Evolutionary conservation across 179 eudicot genomes (phyloP), one percentile per base, ranked within the genome.

Genomic region (Drosera spatulata): DNA sequence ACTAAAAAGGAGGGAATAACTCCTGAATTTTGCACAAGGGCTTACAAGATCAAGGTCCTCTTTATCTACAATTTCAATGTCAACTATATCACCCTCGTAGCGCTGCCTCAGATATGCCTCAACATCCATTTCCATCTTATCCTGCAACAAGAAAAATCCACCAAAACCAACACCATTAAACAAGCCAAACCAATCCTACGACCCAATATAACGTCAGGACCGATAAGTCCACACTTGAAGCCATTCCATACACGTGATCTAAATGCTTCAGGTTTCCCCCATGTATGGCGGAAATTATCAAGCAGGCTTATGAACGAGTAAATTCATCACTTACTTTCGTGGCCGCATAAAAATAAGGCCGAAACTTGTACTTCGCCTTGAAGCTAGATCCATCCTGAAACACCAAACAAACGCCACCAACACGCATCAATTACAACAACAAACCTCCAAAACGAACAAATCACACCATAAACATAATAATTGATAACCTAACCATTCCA

Each of bases 1-100:
- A n/a, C n/a, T 22, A 22, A 22, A 22, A 22, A 22, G 33, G 33
- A 22, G 33, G 33, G 33, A 22, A 22, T 22, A 22, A 22, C 33
- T 0, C 33, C 1, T 22, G 33, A 22, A 22, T 22, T 22, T 22
- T 22, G 33, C 1, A 22, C 33, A 22, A 1, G 13, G 37, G 63
- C 83, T 81, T 77, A 94, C 99, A 47, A 94, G 95, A 83, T 86
- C 80, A 70, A 94, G 99, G 76, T 94, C 99, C 72, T 94, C 99
- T 73, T 94, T 94, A 66, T 86, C 91, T 56, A 85, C 61, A 57
- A 90, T 77, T 68, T 90, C 91, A 45, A 87, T 74, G 47, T 79
- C 84, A 38, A 87, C 94, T 70, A 90, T 80, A 65, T 94, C 91
- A 64, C 74, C 78, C 76, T 94, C 88, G 44, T 94, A 90, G 13